Evolutionary conservation across 331 rosid species (phyloP), one percentile per base, ranked within the genome.

Genomic region (Rhamnella rubrinervis): DNA sequence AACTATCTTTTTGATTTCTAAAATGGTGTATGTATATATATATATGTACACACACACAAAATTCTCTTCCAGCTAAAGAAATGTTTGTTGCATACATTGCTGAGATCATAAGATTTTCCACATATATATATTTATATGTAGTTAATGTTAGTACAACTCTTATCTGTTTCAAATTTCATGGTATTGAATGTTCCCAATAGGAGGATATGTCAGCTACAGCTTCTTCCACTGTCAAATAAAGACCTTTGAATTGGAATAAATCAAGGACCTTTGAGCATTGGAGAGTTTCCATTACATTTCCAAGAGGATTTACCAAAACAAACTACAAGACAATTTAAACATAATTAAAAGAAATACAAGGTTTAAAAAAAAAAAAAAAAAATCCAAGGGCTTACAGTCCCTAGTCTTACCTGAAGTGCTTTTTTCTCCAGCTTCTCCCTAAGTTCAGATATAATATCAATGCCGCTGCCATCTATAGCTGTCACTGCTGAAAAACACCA

Each of bases 281-380:
- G 17, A 68, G 72, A 63, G 40, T 55, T 57, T 68, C 72, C 21
- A 39, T 68, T 41, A 55, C 72, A 68, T 25, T 68, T 39, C 63
- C 72, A 37, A 40, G 23, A n/a, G 72, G 72, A 19, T 68, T 68
- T 14, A 47, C 72, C 51, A 68, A 19, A n/a, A 68, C 72, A 55
- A 68, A 12, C 72, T 68, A 17, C 53, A 39, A 38, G 9, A 15
- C 49, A 46, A 8, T 23, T 23, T 44, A 44, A 47, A 44, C 21
- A 6, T 1, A 20, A 20, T 6, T 13, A n/a, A 17, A 59, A 6
- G 5, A 13, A 28, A 25, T 10, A n/a, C 9, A 4, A 59, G n/a
- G 38, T 25, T 28, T n/a, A n/a, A 11, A 6, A 5, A 1, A 28
- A 14, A 53, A 18, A 8, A 4, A 52, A 4, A 47, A 47, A 12